Evolutionary conservation across 306 rosid species (phyloP), one percentile per base, ranked within the genome.

Genomic region (Arachis stenosperma): DNA sequence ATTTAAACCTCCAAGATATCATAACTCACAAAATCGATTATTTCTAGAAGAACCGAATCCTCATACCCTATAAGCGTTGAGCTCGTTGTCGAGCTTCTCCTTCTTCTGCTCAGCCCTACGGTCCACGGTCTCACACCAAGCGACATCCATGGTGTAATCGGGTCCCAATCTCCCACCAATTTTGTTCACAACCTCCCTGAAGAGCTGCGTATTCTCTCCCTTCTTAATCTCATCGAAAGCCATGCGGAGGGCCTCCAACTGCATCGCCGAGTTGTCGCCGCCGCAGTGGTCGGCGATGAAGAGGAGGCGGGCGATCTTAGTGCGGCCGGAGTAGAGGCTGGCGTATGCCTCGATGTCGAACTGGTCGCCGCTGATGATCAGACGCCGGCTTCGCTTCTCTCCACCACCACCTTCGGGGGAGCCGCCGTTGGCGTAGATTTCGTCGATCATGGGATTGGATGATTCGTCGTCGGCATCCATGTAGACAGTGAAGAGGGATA

Each of bases 221-320:
- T 95, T 95, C 93, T 92, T 92, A 66, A 95, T 90, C 85, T 92
- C 99, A n/a, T 92, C 97, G 77, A 87, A 90, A 4, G 97, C 99
- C 90, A 95, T 90, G 33, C 99, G 92, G 58, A 95, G 97, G 41
- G 98, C 96, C 61, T 95, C 99, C 12, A 92, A 77, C 80, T 89
- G 89, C 88, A 89, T 75, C 37, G 93, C 41, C 9, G 81, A 67
- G 90, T 87, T 74, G 67, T 61, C 57, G 1, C 6, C 66, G 22
- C 68, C 85, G 69, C 89, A 86, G 74, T 67, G 86, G 30, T 79
- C 86, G 11, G 96, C 94, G 27, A 90, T 86, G 82, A 90, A 92
- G 27, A 90, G 75, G 9, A 92, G 90, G 5, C 96, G 88, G 63
- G 71, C 27, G 83, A 88, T 86, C 86, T 90, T 92, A 2, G 98